These are phyloP conservation scores for Neonectria hederae DNA, from an alignment of 2,329 filamentous ascomycete species.

Conservation along the genomic window DNA sequence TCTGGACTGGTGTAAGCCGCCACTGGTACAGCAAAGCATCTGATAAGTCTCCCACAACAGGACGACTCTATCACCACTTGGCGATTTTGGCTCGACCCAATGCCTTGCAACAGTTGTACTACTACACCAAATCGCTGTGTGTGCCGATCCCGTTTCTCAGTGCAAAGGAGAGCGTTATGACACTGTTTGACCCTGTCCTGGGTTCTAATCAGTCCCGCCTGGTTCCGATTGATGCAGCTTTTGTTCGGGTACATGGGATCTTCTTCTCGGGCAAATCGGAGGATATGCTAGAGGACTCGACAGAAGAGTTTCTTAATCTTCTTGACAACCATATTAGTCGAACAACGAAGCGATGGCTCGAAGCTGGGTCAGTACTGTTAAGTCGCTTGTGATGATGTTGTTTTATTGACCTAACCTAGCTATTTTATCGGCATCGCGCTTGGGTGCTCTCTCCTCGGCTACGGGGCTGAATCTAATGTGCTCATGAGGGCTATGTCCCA, in stretches of 20 bases:
- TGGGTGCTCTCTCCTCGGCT: conserved; percentile 47
- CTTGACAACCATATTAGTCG: conserved; percentile 67
- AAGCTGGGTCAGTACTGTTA: conserved; percentile 50
- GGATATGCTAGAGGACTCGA: conserved; percentile 57
- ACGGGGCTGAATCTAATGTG: conserved; percentile 54
- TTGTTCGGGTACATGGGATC: conserved; percentile 71
- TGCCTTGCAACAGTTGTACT: conserved; percentile 75
- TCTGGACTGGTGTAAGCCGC: conserved; percentile 81
- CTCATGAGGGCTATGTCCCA: conserved; percentile 54
- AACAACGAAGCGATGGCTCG: conserved; percentile 61
- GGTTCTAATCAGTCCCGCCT: conserved; percentile 48
- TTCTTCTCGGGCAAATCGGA: conserved; percentile 64
- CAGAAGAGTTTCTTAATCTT: conserved; percentile 59
- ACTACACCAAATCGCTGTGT: conserved; percentile 75
- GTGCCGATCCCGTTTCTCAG: conserved; percentile 73
- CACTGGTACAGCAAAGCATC: conserved; percentile 89
- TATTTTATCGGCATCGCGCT: conserved; percentile 47
- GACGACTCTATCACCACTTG: conserved; percentile 87
- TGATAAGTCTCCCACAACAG: conserved; percentile 77
- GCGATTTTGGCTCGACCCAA: conserved; percentile 80
- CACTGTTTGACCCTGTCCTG: conserved; percentile 71
- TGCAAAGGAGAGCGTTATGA: conserved; percentile 76
- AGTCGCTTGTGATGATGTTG: neutral
- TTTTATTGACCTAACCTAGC: conserved; percentile 31
- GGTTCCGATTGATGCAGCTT: conserved; percentile 62